phyloP scores from a whole-genome alignment of 345 rosid species.

The Linum lewisii region DNA sequence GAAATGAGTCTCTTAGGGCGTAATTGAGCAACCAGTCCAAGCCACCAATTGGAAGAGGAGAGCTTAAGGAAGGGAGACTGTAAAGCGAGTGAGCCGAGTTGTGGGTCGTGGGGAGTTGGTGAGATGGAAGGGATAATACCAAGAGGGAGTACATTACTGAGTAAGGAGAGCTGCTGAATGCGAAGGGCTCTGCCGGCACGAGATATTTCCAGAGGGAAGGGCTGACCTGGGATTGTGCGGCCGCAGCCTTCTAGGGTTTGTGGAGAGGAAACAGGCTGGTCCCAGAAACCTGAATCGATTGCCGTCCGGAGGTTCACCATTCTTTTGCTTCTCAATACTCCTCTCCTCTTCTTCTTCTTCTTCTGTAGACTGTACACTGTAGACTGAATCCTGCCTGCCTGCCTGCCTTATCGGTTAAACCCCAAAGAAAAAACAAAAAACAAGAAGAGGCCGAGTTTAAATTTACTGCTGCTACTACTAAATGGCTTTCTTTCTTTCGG shows the following conservation, averaged over 20 bases:
- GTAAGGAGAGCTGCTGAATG: conserved; percentile 75
- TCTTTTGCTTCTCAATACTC: conserved; percentile 9
- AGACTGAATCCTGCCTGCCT: too few relatives aligned
- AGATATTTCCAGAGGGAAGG: conserved; percentile 56
- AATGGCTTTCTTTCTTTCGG: too few relatives aligned
- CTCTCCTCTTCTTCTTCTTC: too few relatives aligned
- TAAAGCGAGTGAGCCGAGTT: conserved; percentile 57
- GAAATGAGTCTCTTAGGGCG: conserved; percentile 66
- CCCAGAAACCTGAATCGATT: conserved; percentile 73
- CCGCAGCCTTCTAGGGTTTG: conserved; percentile 57
- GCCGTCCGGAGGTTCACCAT: conserved; percentile 77
- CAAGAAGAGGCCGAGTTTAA: too few relatives aligned
- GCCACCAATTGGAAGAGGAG: conserved; percentile 61
- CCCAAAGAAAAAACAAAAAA: too few relatives aligned
- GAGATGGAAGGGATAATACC: conserved; percentile 66
- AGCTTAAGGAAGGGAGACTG: conserved; percentile 55
- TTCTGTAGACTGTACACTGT: too few relatives aligned
- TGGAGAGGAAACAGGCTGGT: conserved; percentile 58
- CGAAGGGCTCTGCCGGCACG: conserved; percentile 66
- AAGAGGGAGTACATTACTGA: conserved; percentile 61
- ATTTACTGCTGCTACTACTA: too few relatives aligned
- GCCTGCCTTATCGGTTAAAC: too few relatives aligned
- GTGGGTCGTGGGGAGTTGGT: conserved; percentile 33
- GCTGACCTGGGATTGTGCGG: conserved; percentile 62
- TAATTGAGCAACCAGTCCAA: conserved; percentile 65